These are phyloP conservation scores for Colletotrichum filicis DNA, from an alignment of 2,329 filamentous ascomycete genomes.

Conservation along the genomic window DNA sequence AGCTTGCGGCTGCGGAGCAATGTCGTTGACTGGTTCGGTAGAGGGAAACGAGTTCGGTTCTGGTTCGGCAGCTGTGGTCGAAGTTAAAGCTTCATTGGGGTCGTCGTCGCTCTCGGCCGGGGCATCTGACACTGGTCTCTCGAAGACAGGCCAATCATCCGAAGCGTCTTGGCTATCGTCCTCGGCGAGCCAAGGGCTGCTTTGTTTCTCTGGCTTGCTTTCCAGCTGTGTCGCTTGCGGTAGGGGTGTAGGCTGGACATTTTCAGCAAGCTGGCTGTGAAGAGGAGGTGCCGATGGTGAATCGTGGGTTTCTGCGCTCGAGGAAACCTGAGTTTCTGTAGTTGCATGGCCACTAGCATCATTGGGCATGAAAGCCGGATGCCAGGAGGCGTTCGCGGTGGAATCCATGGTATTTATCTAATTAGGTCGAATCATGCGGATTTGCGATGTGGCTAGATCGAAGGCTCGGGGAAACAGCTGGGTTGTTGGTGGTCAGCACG, in stretches of 20 bases:
- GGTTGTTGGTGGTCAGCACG: conserved; percentile 41
- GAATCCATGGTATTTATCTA: conserved; percentile 48
- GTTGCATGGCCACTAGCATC: conserved; percentile 36
- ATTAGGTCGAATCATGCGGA: conserved; percentile 33
- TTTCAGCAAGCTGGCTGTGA: background rate
- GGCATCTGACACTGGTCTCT: conserved; percentile 7
- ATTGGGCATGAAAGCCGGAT: conserved; percentile 54
- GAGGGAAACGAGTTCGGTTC: background rate
- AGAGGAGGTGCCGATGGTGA: background rate
- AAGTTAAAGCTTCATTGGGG: background rate
- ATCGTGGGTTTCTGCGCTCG: conserved; percentile 6
- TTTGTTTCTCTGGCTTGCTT: background rate
- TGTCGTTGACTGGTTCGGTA: background rate
- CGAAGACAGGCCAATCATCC: conserved; percentile 40
- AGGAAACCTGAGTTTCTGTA: background rate
- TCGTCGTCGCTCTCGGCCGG: background rate
- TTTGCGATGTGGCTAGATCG: conserved; percentile 22
- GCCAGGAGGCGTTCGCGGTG: conserved; percentile 50
- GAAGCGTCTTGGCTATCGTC: conserved; percentile 32
- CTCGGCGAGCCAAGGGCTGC: conserved; percentile 3
- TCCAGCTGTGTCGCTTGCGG: background rate
- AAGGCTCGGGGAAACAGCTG: conserved; percentile 39
- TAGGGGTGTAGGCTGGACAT: background rate
- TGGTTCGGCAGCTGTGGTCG: background rate
- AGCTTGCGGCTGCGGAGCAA: background rate